phyloP scores from a whole-genome alignment of 1,284 basidiomycete genomes.

The Melampsora larici-populina region DNA sequence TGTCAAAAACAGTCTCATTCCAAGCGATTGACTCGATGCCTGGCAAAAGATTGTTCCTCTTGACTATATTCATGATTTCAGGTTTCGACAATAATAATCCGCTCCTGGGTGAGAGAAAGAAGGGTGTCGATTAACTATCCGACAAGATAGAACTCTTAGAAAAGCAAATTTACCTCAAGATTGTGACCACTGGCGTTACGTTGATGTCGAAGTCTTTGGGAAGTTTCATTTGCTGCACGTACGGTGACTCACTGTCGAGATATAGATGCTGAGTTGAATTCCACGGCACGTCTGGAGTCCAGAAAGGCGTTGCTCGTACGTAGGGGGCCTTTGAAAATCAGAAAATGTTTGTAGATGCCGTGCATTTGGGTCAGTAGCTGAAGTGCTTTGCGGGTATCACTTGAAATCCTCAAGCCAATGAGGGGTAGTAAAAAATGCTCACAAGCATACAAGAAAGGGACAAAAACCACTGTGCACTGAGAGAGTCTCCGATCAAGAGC shows the following conservation, averaged over 20 bases:
- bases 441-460: slow-evolving; percentile 38
- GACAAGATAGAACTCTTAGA: background rate
- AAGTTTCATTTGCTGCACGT: slow-evolving; percentile 22
- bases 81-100: slow-evolving; percentile 30
- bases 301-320: slow-evolving; percentile 14
- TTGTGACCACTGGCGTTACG: slow-evolving; percentile 27
- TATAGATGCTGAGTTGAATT: slow-evolving; percentile 38
- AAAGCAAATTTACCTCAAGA: slow-evolving; percentile 12
- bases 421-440: background rate
- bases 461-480: slow-evolving; percentile 40
- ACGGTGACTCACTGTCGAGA: slow-evolving; percentile 15
- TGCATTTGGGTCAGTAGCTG: background rate
- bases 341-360: background rate
- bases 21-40: background rate
- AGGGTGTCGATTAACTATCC: background rate
- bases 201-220: slow-evolving; percentile 25
- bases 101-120: slow-evolving; percentile 8
- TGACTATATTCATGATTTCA: slow-evolving; percentile 24
- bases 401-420: background rate
- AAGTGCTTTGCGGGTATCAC: background rate
- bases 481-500: slow-evolving; percentile 36
- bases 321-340: slow-evolving; percentile 10
- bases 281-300: slow-evolving; percentile 21
- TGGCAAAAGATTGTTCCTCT: slow-evolving; percentile 14
- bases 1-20: slow-evolving; percentile 36